Evolutionary conservation across 257 asterid genomes (phyloP).

Genomic region (Gynochthodes officinalis): DNA sequence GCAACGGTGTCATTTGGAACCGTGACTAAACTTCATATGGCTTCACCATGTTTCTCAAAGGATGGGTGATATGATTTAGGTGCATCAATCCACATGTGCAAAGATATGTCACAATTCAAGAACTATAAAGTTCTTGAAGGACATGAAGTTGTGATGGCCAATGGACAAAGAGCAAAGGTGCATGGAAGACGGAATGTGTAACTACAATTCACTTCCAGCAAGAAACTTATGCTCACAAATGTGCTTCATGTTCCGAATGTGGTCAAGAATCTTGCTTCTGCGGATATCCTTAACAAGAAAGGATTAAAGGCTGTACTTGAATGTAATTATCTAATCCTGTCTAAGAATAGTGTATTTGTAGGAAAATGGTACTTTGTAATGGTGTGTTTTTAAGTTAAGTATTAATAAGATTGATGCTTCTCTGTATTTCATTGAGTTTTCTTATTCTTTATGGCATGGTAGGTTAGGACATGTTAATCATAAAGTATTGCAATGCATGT

Average conservation of each 20-base stretch:
- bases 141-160: not conserved
- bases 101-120: not conserved
- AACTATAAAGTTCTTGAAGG: no score
- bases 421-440: not conserved
- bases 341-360: conserved; percentile 9
- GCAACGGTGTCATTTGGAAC: not conserved
- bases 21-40: not conserved
- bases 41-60: not conserved
- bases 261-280: not conserved
- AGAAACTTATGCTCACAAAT: not conserved
- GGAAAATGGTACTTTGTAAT: not conserved
- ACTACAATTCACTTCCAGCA: not conserved
- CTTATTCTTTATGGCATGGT: no score
- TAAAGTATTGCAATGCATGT: not conserved
- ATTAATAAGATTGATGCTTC: conserved; percentile 1
- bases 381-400: not conserved
- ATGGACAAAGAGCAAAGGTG: not conserved
- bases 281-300: not conserved
- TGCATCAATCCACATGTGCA: not conserved
- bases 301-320: not conserved
- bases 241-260: not conserved
- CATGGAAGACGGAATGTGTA: not conserved
- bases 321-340: not conserved
- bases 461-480: not conserved
- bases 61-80: not conserved